These are phyloP conservation scores for Furcasterigmium sp. DNA, from an alignment of 2,329 filamentous ascomycete species.

Conservation along the genomic window DNA sequence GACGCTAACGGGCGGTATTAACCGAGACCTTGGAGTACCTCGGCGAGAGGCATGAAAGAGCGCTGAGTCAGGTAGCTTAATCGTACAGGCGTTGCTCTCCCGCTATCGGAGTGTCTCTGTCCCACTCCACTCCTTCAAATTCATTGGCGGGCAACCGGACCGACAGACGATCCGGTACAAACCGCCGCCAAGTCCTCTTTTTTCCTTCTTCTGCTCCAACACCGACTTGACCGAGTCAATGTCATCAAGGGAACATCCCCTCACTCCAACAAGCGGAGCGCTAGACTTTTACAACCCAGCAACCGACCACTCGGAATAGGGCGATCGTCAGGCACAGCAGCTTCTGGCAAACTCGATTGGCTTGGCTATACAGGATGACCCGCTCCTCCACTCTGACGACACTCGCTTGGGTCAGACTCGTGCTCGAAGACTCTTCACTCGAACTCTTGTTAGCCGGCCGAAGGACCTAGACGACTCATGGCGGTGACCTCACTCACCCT, in stretches of 20 bases:
- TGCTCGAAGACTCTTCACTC: neutral
- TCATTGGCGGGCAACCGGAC: too few species aligned
- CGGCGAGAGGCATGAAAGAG: neutral
- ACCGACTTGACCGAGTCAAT: too few species aligned
- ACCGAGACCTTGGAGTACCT: neutral
- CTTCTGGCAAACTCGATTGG: neutral
- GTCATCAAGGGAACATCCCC: too few species aligned
- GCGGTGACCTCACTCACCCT: neutral
- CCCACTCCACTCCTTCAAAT: neutral
- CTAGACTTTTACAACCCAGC: too few species aligned
- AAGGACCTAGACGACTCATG: neutral
- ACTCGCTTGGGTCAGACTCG: neutral
- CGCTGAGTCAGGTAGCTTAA: neutral
- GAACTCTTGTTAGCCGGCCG: too few species aligned
- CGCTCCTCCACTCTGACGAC: neutral
- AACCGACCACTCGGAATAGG: neutral
- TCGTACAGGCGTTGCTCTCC: neutral
- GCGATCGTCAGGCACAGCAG: neutral
- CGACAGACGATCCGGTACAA: too few species aligned
- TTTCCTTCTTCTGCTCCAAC: too few species aligned
- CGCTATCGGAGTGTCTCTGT: neutral
- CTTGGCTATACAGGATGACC: neutral
- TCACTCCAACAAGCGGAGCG: too few species aligned
- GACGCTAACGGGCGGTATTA: neutral
- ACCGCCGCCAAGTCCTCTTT: too few species aligned